Conservation (phyloP, 371 early-diverging fungal genomes). For the Mortierella polycephala region DNA sequence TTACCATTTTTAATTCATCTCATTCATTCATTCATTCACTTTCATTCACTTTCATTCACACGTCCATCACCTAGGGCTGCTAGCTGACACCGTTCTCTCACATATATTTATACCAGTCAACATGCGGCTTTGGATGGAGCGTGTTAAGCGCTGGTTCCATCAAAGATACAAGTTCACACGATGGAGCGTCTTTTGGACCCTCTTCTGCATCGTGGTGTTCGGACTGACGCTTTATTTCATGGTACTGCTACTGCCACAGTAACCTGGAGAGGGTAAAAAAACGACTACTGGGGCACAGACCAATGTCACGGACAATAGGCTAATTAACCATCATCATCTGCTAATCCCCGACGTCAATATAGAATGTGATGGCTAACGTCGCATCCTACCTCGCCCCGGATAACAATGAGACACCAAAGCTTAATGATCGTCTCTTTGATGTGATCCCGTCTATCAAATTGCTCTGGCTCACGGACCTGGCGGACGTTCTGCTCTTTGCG, state of each 20-base stretch:
- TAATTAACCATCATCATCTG: background rate
- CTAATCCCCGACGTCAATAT: background rate
- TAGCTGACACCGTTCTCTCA: background rate
- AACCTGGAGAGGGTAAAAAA: too few species aligned
- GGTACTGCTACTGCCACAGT: conserved; percentile 10
- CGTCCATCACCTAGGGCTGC: background rate
- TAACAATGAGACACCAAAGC: conserved; percentile 55
- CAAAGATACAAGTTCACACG: conserved; percentile 41
- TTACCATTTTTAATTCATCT: background rate
- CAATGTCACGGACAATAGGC: background rate
- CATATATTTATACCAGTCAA: background rate
- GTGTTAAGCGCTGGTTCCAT: conserved; percentile 33
- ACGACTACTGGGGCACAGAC: background rate
- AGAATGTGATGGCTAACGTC: conserved; percentile 71
- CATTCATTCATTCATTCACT: background rate
- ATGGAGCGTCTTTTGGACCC: conserved; percentile 22
- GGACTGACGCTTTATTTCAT: conserved; percentile 44
- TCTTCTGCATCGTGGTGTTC: conserved; percentile 25
- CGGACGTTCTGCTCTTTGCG: conserved; percentile 63
- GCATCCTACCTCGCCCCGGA: conserved; percentile 64
- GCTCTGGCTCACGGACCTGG: conserved; percentile 68
- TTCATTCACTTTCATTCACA: background rate
- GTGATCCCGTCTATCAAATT: conserved; percentile 57
- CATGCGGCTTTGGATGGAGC: conserved; percentile 16
- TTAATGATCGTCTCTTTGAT: conserved; percentile 65